Conservation (phyloP, 1,284 basidiomycete genomes). For the Mycena citricolor region DNA sequence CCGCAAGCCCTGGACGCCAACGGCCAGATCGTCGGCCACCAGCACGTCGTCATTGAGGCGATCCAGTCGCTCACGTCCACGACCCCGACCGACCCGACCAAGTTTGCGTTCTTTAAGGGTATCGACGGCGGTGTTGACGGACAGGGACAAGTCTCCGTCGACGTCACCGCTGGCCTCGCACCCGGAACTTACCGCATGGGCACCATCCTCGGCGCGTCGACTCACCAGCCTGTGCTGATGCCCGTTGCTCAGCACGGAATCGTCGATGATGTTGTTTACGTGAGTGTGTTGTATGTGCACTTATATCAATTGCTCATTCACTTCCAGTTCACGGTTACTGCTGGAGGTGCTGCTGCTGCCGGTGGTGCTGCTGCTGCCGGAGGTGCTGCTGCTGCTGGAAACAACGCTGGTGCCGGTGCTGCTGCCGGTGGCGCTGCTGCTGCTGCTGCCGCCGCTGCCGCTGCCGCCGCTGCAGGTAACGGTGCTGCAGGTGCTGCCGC, state of each 20-base stretch:
- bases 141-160: slow-evolving; percentile 50
- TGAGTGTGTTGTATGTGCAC: too few species aligned
- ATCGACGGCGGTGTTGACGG: slow-evolving; percentile 37
- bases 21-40: slow-evolving; percentile 59
- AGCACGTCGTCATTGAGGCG: slow-evolving; percentile 63
- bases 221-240: slow-evolving; percentile 57
- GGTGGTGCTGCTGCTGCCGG: slow-evolving; percentile 23
- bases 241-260: slow-evolving; percentile 57
- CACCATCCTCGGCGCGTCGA: slow-evolving; percentile 50
- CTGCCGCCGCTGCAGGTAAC: slow-evolving; percentile 24
- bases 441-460: slow-evolving; percentile 20
- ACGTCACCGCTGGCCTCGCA: slow-evolving; percentile 57
- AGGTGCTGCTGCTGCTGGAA: slow-evolving; percentile 19
- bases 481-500: slow-evolving; percentile 12
- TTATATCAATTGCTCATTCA: slow-evolving; percentile 2
- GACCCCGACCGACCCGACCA: slow-evolving; percentile 51
- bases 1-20: slow-evolving; percentile 58
- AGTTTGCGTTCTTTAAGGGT: slow-evolving; percentile 71
- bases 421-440: slow-evolving; percentile 18
- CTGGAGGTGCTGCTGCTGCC: slow-evolving; percentile 28
- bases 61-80: slow-evolving; percentile 53
- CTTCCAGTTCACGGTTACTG: slow-evolving; percentile 49
- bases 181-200: slow-evolving; percentile 56
- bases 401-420: slow-evolving; percentile 19
- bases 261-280: slow-evolving; percentile 63